Base-by-base conservation (phyloP, 208 protist genomes). In the Leishmania tropica region DNA sequence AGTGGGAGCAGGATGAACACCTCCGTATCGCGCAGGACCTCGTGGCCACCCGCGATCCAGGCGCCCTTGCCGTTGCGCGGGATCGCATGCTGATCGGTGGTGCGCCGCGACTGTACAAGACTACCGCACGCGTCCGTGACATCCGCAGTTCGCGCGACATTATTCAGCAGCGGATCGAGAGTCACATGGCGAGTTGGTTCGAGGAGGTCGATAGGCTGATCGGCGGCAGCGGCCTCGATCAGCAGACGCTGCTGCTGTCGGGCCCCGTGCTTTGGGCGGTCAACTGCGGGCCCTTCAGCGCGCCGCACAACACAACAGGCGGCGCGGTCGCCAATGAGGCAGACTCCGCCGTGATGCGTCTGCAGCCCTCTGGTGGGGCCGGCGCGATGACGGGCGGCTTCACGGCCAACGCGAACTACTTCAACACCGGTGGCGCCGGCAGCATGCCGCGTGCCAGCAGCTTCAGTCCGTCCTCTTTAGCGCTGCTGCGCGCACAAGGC, bases 1-100 rank as follows among this genome's bases (percentile, higher is more conserved):
- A 91, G 68, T 97, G 94, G 94, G 87, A 84, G 17, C 83, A 45
- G n/a, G 93, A 98, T 73, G 85, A 89, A 40, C 65, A 89, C 60
- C 75, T 98, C 54, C 75, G 68, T 60, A 54, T 79, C 21, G 95
- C 93, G 5, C 86, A 90, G 53, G 77, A 87, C 17, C 90, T 93
- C 58, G 83, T 98, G 56, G 79, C 87, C 53, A 76, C 83, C 28
- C 60, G 83, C 47, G 88, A 92, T 73, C 86, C 90, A 37, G 40
- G 79, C 37, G 76, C 90, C n/a, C 65, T 96, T 37, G 79, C 76
- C 8, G 74, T 85, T 7, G 93, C 93, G 5, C 89, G 92, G 58
- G 90, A 90, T 67, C 87, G 92, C 24, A 87, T 97, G 37, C 77
- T 95, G 51, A 42, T 92, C 35, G 64, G 94, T 74, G 86, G 90